phyloP scores from a whole-genome alignment of 2,329 filamentous ascomycete genomes.

The Aureobasidium sp. region DNA sequence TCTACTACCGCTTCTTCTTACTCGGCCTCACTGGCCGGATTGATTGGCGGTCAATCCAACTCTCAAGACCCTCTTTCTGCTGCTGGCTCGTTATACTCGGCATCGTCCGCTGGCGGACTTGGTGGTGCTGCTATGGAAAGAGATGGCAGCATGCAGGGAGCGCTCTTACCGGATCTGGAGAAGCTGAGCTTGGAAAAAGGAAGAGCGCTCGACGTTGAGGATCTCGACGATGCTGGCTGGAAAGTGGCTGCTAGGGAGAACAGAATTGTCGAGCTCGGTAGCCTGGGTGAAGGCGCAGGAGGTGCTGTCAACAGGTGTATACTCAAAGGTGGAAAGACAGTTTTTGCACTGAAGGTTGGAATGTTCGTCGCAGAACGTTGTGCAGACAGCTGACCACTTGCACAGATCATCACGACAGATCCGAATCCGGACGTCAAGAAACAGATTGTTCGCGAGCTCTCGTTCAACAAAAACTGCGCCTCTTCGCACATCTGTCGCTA shows the following conservation, averaged over 20 bases:
- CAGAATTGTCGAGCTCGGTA: slow-evolving; percentile 80
- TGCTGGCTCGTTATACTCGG: slow-evolving; percentile 73
- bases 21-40: slow-evolving; percentile 71
- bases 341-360: slow-evolving; percentile 88
- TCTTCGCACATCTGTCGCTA: slow-evolving; percentile 96
- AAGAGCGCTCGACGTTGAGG: slow-evolving; percentile 80
- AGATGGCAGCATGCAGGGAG: slow-evolving; percentile 69
- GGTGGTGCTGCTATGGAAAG: slow-evolving; percentile 68
- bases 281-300: slow-evolving; percentile 87
- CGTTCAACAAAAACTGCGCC: slow-evolving; percentile 96
- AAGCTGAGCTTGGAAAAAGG: slow-evolving; percentile 76
- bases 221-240: slow-evolving; percentile 93
- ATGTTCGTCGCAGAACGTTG: neutral
- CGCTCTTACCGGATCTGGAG: slow-evolving; percentile 64
- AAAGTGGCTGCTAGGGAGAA: slow-evolving; percentile 84
- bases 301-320: slow-evolving; percentile 89
- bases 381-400: slow-evolving; percentile 10
- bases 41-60: slow-evolving; percentile 50
- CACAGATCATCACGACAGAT: slow-evolving; percentile 91
- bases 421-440: slow-evolving; percentile 97
- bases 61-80: slow-evolving; percentile 87
- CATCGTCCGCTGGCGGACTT: slow-evolving; percentile 45
- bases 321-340: slow-evolving; percentile 82
- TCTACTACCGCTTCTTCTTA: slow-evolving; percentile 75
- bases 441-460: slow-evolving; percentile 91